phyloP scores from a whole-genome alignment of 1,284 basidiomycete genomes.

The Austropuccinia psidii region DNA sequence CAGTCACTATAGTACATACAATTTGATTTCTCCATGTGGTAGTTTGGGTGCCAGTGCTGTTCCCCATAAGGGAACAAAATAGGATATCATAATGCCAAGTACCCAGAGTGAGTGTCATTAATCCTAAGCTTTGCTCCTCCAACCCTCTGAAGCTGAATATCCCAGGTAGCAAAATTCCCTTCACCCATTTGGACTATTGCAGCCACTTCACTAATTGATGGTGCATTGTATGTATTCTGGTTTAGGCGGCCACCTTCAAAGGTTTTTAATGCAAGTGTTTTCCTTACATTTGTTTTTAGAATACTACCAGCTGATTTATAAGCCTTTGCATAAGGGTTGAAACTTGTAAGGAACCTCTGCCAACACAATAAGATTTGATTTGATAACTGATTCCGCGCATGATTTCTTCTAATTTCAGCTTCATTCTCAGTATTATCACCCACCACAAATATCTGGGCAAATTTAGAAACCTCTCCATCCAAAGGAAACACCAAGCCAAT shows the following conservation, averaged over 20 bases:
- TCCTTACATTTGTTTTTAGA: not conserved
- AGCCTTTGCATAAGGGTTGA: not conserved
- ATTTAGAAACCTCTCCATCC: not conserved
- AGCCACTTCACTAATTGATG: not conserved
- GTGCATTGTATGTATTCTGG: not conserved
- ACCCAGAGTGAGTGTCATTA: not conserved
- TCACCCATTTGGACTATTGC: not conserved
- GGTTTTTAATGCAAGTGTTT: not conserved
- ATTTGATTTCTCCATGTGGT: not conserved
- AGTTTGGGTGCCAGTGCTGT: not conserved
- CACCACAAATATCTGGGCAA: slow-evolving; percentile 1
- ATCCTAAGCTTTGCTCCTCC: not conserved
- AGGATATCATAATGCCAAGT: not conserved
- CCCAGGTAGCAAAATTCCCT: not conserved
- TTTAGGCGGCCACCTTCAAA: not conserved
- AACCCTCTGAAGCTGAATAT: not conserved
- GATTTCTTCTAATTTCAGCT: not conserved
- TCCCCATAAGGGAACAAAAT: slow-evolving; percentile 4
- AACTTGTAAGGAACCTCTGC: not conserved
- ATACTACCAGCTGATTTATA: not conserved
- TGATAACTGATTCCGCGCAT: not conserved
- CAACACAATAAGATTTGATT: not conserved
- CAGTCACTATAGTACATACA: no score
- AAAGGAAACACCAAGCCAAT: not conserved
- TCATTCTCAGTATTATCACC: not conserved